Base-by-base conservation (phyloP, 192 early-diverging fungal genomes). In the Phlyctochytrium bullatum region DNA sequence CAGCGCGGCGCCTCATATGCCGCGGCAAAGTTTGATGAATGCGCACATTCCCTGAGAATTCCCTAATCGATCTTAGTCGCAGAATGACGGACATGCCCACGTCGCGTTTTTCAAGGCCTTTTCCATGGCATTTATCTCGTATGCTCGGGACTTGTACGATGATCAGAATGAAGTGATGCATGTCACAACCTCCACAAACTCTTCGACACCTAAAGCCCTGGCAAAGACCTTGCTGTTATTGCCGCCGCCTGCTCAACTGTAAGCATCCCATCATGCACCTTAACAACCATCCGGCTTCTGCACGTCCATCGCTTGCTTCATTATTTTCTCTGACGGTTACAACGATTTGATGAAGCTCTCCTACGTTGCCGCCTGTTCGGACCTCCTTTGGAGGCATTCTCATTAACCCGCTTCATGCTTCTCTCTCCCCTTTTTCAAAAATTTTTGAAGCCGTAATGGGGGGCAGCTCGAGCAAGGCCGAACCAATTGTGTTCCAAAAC, bases 1-100 rank as follows among this genome's bases (percentile, higher is more conserved):
- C 96, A 24, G 94, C 91, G 40, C 96, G 83, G n/a, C 96, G 86
- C 29, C 96, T 83, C 72, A 97, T 88, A 62, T 94, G 89, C 56
- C 95, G 83, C 16, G 94, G 90, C 27, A 98, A 83, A 35, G 88
- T 92, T 79, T 98, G 96, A 67, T 94, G 94, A 0, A 93, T 92
- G 24, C 90, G 85, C 63, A 79, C 65, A 47, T 82, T 86, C 12
- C 66, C 76, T 17, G 51, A 80, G 78, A 80, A 78, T 36, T 74
- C 64, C 53, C 73, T 71, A 61, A 3, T 1, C 6, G 20, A 10
- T 10, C 16, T 10, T 28, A 10, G 20, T 10, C 12, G 27, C 27
- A 6, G 12, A 28, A 20, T 28, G 14, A 57, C 20, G 40, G 6
- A 57, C 6, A 57, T n/a, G 34, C 33, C 27, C 68, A 73, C 47